A percentile compares a stretch with the other conserved stretches of the same genome.
These are phyloP conservation scores for Ceratocystis colombiana DNA, from an alignment of 2,329 filamentous ascomycete genomes.

Conservation along the genomic window DNA sequence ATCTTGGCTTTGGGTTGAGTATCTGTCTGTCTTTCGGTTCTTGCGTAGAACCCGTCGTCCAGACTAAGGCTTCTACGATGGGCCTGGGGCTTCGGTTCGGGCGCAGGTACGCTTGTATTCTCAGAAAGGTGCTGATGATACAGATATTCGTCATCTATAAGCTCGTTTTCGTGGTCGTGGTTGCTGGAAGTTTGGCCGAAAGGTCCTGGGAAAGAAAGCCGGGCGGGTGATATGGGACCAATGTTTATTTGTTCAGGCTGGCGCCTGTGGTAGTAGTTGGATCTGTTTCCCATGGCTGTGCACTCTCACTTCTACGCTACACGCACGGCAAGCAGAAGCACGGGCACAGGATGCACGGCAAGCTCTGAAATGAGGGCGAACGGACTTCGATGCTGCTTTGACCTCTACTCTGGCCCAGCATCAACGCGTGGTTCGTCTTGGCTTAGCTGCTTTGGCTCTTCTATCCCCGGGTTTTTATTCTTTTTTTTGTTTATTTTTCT, in stretches of 20 bases:
- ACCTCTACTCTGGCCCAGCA: not conserved
- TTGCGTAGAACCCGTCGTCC: not conserved
- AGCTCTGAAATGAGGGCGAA: slow-evolving; percentile 4
- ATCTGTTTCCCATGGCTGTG: slow-evolving; percentile 3
- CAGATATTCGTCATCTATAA: not conserved
- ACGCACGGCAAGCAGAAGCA: not conserved
- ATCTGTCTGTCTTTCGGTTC: not conserved
- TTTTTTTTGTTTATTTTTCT: not conserved
- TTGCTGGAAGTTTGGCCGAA: not conserved
- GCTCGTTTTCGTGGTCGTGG: slow-evolving; percentile 1
- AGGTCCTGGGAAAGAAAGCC: slow-evolving; percentile 2
- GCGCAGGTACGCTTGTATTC: not conserved
- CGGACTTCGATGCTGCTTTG: not conserved
- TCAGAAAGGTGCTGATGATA: not conserved
- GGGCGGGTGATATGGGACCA: slow-evolving; percentile 10
- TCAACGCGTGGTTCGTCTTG: slow-evolving; percentile 2
- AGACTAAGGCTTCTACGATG: not conserved
- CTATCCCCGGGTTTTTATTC: not conserved
- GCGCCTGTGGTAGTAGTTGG: slow-evolving; percentile 13
- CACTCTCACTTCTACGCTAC: not conserved
- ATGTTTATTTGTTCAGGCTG: slow-evolving; percentile 15
- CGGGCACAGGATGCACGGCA: slow-evolving; percentile 4
- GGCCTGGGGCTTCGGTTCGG: not conserved
- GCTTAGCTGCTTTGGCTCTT: not conserved
- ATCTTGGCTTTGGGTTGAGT: not conserved